Evolutionary conservation across 768 basidiomycete genomes (phyloP).

Genomic region (Xerocomellus intermedius): DNA sequence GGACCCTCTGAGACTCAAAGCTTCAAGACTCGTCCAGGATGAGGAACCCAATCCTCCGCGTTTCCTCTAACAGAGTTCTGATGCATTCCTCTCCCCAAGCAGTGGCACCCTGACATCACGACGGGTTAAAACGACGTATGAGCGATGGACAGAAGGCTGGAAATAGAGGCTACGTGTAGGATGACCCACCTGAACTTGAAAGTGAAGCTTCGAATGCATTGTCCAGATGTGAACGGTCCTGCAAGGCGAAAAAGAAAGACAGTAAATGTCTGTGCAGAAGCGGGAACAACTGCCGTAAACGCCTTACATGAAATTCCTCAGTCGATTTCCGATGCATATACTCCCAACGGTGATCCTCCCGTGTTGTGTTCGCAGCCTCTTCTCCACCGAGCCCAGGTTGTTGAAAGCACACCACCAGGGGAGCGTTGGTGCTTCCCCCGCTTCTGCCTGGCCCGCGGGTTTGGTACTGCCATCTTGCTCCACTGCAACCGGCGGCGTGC

Average conservation of each 20-base stretch:
- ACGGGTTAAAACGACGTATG: neutral
- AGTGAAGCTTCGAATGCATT: constrained; percentile 14
- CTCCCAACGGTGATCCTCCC: neutral
- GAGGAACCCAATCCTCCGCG: constrained; percentile 14
- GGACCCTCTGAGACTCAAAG: neutral
- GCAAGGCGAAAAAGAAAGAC: no score
- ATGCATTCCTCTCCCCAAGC: constrained; percentile 23
- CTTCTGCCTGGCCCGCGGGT: neutral
- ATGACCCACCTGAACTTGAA: constrained; percentile 13
- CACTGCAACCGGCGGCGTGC: neutral
- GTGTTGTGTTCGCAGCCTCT: constrained; percentile 5
- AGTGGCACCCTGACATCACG: constrained; percentile 12
- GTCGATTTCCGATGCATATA: constrained; percentile 10
- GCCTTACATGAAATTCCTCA: constrained; percentile 9
- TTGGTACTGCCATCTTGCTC: neutral
- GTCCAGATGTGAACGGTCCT: constrained; percentile 20
- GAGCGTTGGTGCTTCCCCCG: neutral
- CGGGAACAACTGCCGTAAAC: neutral
- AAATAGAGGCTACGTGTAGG: no score
- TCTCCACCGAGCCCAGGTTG: constrained; percentile 16
- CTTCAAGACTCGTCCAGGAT: constrained; percentile 1
- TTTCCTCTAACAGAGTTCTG: constrained; percentile 14
- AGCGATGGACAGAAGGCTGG: neutral
- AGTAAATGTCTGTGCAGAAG: no score
- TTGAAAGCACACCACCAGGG: constrained; percentile 11